Evolutionary conservation across 495 filamentous ascomycete species (phyloP), one percentile per base, ranked within the genome.

Genomic region (Aspergillus sclerotiicarbonarius): DNA sequence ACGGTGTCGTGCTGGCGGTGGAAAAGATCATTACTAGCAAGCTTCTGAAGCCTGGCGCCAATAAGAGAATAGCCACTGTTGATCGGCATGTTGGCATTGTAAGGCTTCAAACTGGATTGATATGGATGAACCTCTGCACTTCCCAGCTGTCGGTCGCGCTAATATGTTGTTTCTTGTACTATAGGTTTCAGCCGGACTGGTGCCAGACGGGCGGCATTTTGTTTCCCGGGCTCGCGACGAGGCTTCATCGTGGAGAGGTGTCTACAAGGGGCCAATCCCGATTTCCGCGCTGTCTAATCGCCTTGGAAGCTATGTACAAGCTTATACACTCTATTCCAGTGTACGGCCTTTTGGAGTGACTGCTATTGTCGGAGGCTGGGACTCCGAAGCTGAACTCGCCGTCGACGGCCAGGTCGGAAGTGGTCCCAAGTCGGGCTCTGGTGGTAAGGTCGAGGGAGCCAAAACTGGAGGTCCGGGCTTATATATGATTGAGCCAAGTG

Each of bases 401-500:
- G 91, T 96, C 39, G 92, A 96, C 75, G 92, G 90, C 56, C 82
- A 93, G 74, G 92, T 96, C 19, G 92, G 92, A 53, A 79, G 60
- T 58, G 92, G 92, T 13, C 92, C 92, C 31, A 76, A 80, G 32
- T 80, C 82, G 37, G 92, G 92, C 61, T 81, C 89, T 20, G 92
- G 92, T 56, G 92, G 91, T 57, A 93, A 91, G 77, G 80, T 84
- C 19, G 72, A 84, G 49, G 88, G 83, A 58, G 82, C 83, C 59
- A 88, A 87, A 70, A 83, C 88, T 65, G 94, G 93, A 66, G 94
- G 92, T 1, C 94, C 94, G 32, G 90, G 83, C 44, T 82, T 98
- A 53, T 98, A 96, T 81, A 98, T 98, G 94, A 90, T 98, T 67
- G 94, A 98, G 78, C 94, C 94, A 48, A 96, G 91, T 69, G 94